phyloP scores from a whole-genome alignment of 352 stramenopile species.

The Phytophthora hibernalis region DNA sequence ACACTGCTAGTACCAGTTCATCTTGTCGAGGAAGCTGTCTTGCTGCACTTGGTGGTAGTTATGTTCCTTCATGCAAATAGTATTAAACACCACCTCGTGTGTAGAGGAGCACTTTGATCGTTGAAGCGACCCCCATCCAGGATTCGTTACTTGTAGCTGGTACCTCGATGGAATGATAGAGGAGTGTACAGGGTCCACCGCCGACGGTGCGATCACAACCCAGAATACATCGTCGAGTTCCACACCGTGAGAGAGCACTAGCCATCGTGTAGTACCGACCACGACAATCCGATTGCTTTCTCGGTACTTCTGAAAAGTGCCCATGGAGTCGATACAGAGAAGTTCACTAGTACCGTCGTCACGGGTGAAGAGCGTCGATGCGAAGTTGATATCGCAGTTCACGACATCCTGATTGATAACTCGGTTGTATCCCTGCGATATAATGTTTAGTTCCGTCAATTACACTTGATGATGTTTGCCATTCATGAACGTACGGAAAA shows the following conservation, averaged over 20 bases:
- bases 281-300: background rate
- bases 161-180: background rate
- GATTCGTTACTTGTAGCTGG: background rate
- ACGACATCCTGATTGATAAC: background rate
- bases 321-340: background rate
- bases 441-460: background rate
- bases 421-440: background rate
- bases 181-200: background rate
- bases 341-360: background rate
- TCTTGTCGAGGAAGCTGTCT: background rate
- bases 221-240: background rate
- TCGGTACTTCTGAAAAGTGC: background rate
- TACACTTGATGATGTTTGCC: no score
- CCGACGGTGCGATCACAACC: background rate
- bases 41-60: constrained; percentile 1
- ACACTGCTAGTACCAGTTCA: no score
- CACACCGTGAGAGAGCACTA: background rate
- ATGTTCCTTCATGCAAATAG: background rate
- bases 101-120: background rate
- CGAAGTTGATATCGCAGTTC: background rate
- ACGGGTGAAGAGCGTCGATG: background rate
- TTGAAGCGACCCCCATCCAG: background rate
- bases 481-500: background rate
- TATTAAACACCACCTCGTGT: background rate
- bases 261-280: background rate